Evolutionary conservation across 352 stramenopile species (phyloP).

Genomic region (Phytopythium aichiense): DNA sequence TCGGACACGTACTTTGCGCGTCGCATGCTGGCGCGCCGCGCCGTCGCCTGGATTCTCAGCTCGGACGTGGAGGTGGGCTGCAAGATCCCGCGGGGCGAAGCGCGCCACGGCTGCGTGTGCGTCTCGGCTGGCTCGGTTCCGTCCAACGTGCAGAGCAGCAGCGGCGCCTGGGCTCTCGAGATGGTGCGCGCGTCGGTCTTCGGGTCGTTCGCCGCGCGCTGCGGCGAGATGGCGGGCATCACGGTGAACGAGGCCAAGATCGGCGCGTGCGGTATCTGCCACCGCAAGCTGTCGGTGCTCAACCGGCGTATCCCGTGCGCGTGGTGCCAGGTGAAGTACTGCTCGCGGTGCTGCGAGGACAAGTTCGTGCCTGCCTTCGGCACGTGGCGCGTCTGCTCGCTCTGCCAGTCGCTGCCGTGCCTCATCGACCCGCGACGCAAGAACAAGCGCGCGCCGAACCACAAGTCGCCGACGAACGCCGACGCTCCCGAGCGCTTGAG

Average conservation of each 20-base stretch:
- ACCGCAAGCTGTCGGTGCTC: slow-evolving; percentile 75
- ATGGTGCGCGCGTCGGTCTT: slow-evolving; percentile 86
- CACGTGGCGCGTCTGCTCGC: slow-evolving; percentile 72
- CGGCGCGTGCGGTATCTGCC: slow-evolving; percentile 69
- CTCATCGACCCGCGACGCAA: slow-evolving; percentile 78
- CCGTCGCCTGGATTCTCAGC: slow-evolving; percentile 72
- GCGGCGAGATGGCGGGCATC: slow-evolving; percentile 59
- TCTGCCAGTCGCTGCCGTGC: slow-evolving; percentile 76
- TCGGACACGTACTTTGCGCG: slow-evolving; percentile 75
- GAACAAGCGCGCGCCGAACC: slow-evolving; percentile 57
- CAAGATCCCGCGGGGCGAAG: slow-evolving; percentile 69
- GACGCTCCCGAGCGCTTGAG: slow-evolving; percentile 47
- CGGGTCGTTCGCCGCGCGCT: slow-evolving; percentile 69
- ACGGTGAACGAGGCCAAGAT: slow-evolving; percentile 78
- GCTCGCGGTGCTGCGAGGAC: slow-evolving; percentile 78
- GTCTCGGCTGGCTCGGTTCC: slow-evolving; percentile 72
- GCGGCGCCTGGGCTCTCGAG: slow-evolving; percentile 71
- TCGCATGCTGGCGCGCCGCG: slow-evolving; percentile 59
- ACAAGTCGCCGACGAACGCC: slow-evolving; percentile 45
- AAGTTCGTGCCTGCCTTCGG: slow-evolving; percentile 79
- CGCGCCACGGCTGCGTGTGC: slow-evolving; percentile 75
- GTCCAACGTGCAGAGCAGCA: slow-evolving; percentile 59
- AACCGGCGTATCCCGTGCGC: slow-evolving; percentile 77
- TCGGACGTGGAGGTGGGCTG: slow-evolving; percentile 64
- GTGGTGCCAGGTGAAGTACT: slow-evolving; percentile 87